Base-by-base conservation (phyloP, 805 yeast genomes). In the Wickerhamiella domercqiae region DNA sequence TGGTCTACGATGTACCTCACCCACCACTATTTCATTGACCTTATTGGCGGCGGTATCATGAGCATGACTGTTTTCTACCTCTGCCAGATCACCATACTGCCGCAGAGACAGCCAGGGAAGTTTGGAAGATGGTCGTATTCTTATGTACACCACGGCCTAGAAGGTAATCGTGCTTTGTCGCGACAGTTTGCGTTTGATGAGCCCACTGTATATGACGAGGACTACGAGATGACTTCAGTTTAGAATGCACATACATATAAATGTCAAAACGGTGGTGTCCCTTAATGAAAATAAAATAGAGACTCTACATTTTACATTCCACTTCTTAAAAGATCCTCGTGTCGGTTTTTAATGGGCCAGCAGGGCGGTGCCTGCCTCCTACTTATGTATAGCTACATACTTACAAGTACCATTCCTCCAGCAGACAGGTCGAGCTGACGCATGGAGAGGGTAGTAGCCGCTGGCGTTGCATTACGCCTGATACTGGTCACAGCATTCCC, bases 1-100 rank as follows among this genome's bases (percentile, higher is more conserved):
- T 90, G 95, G 93, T 71, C 90, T 36, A 90, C 97, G 13, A 87
- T 87, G 98, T 87, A 87, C 58, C 67, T 87, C 52, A 87, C 96
- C 0, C 98, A 87, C 59, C 98, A 87, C 60, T 87, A 87, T 57
- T 90, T 90, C 53, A 73, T 87, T 42, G 97, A 87, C 55, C 70
- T 87, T 37, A 81, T 82, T 51, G 87, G 82, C n/a, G 98, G 98
- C 17, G 87, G 95, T 2, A 68, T 74, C n/a, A 64, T 90, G 39
- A 74, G 94, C 0, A 68, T 75, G 42, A 56, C 70, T 13, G 75
- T 80, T 22, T 86, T 82, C 57, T 66, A 70, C 43, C 69, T 75
- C 48, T 73, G 82, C 38, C 75, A 74, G 53, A 73, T 75, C 50
- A 70, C 66, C 15, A 56, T 55, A 42, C 61, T 86, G 51, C 96